These are phyloP conservation scores for Skeletonema menzelii DNA, from an alignment of 108 stramenopile species.

Conservation along the genomic window DNA sequence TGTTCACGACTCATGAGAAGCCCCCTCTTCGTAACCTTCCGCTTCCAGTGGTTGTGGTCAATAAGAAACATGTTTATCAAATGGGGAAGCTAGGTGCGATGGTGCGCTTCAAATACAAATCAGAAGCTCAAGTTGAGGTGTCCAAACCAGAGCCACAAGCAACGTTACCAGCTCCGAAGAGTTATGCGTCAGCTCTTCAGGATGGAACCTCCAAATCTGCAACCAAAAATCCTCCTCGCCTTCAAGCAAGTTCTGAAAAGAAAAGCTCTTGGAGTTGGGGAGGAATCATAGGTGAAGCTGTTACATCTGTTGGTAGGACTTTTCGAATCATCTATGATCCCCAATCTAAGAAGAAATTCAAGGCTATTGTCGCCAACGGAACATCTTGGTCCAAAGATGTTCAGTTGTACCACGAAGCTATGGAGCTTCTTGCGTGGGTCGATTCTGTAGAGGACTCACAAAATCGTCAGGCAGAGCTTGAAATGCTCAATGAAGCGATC, in stretches of 20 bases:
- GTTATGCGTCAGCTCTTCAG: not conserved
- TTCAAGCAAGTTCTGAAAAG: not conserved
- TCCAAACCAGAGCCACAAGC: not conserved
- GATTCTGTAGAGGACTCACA: not conserved
- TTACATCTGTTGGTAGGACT: not conserved
- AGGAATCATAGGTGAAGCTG: not conserved
- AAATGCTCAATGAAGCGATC: slow-evolving; percentile 6
- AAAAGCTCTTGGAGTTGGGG: not conserved
- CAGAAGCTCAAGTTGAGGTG: not conserved
- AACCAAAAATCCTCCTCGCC: not conserved
- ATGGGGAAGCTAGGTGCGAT: not conserved
- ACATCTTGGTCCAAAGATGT: slow-evolving; percentile 16
- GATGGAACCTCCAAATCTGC: not conserved
- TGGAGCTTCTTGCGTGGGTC: not conserved
- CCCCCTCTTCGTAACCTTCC: not conserved
- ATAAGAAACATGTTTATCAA: not conserved
- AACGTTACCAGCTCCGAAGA: not conserved
- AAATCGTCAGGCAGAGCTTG: not conserved
- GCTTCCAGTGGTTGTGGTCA: slow-evolving; percentile 1
- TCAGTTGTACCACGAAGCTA: not conserved
- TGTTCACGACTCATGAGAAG: slow-evolving; percentile 5
- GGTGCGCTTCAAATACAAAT: not conserved
- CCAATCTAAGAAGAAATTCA: slow-evolving; percentile 6
- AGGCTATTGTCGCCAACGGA: not conserved
- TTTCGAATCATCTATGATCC: not conserved